Conservation (phyloP, 140 eudicot genomes). For the Flaveria floridana region DNA sequence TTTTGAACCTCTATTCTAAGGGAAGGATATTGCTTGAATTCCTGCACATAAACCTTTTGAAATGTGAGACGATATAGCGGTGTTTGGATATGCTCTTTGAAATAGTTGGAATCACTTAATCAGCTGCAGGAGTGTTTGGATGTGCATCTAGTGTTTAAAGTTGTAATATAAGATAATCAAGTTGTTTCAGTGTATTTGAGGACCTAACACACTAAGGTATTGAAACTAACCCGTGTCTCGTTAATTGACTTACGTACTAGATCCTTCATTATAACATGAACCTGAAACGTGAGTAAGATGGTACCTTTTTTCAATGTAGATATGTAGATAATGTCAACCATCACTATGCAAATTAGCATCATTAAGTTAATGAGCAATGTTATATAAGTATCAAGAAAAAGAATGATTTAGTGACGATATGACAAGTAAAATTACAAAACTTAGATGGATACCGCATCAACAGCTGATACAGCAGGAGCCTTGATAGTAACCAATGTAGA, state of each 20-base stretch:
- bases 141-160: neutral
- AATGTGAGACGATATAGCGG: neutral
- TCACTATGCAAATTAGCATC: neutral
- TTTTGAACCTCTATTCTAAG: neutral
- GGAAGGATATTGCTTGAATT: neutral
- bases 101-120: neutral
- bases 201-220: neutral
- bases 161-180: neutral
- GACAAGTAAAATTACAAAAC: neutral
- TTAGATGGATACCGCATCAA: conserved; percentile 4
- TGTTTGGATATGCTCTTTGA: neutral
- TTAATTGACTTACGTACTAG: neutral
- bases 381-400: neutral
- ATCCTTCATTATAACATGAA: conserved; percentile 6
- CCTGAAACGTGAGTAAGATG: neutral
- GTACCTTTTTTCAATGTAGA: neutral
- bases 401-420: no score
- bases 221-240: conserved; percentile 1
- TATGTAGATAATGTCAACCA: neutral
- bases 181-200: neutral
- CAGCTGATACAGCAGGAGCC: conserved; percentile 2
- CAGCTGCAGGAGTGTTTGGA: neutral
- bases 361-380: neutral
- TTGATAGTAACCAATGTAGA: neutral
- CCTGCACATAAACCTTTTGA: neutral